Evolutionary conservation across 257 asterid species (phyloP).

Genomic region (Leonotis leonurus): DNA sequence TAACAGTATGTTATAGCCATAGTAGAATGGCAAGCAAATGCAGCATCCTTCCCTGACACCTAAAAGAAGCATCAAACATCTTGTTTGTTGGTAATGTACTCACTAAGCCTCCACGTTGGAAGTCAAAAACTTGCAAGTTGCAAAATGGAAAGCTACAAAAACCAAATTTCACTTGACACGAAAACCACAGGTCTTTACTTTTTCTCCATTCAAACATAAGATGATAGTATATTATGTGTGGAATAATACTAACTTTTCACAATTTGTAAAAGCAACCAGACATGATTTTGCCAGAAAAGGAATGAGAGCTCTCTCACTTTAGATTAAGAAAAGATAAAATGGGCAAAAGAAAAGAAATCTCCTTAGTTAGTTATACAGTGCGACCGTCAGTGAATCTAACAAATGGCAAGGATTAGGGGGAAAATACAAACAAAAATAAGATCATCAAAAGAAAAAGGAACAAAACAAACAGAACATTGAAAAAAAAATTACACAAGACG

Average conservation of each 20-base stretch:
- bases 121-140: too few relatives aligned
- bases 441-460: neutral
- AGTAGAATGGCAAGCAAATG: too few relatives aligned
- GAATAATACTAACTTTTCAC: neutral
- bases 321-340: neutral
- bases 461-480: neutral
- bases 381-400: constrained; percentile 10
- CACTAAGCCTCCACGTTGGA: too few relatives aligned
- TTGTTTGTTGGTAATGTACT: too few relatives aligned
- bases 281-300: neutral
- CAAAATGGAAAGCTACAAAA: too few relatives aligned
- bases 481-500: constrained; percentile 17
- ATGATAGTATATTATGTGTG: too few relatives aligned
- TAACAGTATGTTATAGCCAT: too few relatives aligned
- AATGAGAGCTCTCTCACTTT: neutral
- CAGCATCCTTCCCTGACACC: too few relatives aligned
- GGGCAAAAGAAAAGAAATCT: neutral
- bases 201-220: too few relatives aligned
- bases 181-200: too few relatives aligned
- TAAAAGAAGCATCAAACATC: too few relatives aligned
- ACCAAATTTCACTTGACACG: too few relatives aligned
- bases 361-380: constrained; percentile 11
- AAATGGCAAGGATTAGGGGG: neutral
- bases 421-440: neutral
- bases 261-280: neutral